Conservation (phyloP, 805 yeast species). For the Candida boidinii region DNA sequence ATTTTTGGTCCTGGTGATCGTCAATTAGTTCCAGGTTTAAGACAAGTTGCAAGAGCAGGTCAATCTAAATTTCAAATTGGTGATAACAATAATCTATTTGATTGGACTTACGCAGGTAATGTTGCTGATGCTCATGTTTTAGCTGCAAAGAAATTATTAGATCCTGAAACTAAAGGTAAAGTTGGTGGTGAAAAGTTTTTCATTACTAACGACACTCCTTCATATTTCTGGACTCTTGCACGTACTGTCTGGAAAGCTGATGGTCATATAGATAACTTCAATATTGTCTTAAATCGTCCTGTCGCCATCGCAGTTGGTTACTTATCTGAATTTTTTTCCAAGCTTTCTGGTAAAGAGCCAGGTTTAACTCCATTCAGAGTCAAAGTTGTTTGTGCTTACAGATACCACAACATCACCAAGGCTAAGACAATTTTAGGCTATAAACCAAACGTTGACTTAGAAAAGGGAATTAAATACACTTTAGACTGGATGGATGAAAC, state of each 20-base stretch:
- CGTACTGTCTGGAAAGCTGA: conserved; percentile 96
- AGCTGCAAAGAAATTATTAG: conserved; percentile 72
- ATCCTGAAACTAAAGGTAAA: conserved; percentile 28
- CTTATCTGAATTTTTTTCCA: conserved; percentile 66
- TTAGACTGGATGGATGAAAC: conserved; percentile 85
- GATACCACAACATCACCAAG: conserved; percentile 87
- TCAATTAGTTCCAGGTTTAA: conserved; percentile 88
- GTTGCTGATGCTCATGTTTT: conserved; percentile 95
- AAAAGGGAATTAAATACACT: conserved; percentile 72
- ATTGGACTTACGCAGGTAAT: conserved; percentile 97
- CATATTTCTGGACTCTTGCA: conserved; percentile 95
- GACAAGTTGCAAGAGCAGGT: conserved; percentile 72
- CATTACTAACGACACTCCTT: conserved; percentile 88
- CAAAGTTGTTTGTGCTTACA: conserved; percentile 80
- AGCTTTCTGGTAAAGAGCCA: conserved; percentile 71
- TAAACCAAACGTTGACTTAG: conserved; percentile 67
- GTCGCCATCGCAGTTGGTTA: conserved; percentile 81
- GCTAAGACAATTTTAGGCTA: conserved; percentile 77
- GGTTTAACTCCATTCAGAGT: conserved; percentile 96
- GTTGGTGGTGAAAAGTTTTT: conserved; percentile 87
- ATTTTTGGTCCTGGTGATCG: conserved; percentile 98
- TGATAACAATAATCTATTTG: conserved; percentile 87
- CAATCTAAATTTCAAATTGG: conserved; percentile 93
- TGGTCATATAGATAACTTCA: conserved; percentile 67
- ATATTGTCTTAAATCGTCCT: conserved; percentile 61